These are phyloP conservation scores for Camellia lanceoleosa DNA, from an alignment of 148 eudicot genomes.

Conservation along the genomic window DNA sequence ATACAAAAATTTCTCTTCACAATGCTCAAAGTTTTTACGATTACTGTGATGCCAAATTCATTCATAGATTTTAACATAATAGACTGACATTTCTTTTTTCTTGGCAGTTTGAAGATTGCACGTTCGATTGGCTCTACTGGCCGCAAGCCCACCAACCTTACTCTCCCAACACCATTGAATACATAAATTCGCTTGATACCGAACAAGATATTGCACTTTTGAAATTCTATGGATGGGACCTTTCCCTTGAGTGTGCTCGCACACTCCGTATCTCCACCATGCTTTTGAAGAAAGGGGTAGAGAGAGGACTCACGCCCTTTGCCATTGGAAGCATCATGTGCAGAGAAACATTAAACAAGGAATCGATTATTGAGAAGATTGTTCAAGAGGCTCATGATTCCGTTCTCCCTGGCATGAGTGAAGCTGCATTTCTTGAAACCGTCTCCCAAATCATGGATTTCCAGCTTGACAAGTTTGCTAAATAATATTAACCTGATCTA, in stretches of 20 bases:
- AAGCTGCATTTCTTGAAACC: slow-evolving; percentile 44
- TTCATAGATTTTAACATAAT: background rate
- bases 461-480: slow-evolving; percentile 37
- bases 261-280: slow-evolving; percentile 61
- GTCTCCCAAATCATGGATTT: slow-evolving; percentile 51
- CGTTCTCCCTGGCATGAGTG: slow-evolving; percentile 47
- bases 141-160: slow-evolving; percentile 62
- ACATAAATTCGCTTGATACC: slow-evolving; percentile 58
- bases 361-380: slow-evolving; percentile 52
- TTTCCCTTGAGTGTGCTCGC: slow-evolving; percentile 52
- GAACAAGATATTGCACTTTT: slow-evolving; percentile 52
- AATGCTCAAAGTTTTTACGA: background rate
- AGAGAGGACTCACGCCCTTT: slow-evolving; percentile 50
- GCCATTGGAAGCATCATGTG: slow-evolving; percentile 71
- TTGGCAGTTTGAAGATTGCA: slow-evolving; percentile 68
- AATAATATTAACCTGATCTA: slow-evolving; percentile 8
- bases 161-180: slow-evolving; percentile 47
- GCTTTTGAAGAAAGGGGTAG: slow-evolving; percentile 70
- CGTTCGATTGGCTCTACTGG: slow-evolving; percentile 78
- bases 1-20: background rate
- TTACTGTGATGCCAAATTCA: background rate
- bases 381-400: slow-evolving; percentile 47
- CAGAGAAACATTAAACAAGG: slow-evolving; percentile 50
- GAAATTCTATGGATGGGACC: slow-evolving; percentile 59
- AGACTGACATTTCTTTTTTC: background rate